Base-by-base conservation (phyloP, 345 rosid species). In the thale cress (Arabidopsis thaliana) region DNA sequence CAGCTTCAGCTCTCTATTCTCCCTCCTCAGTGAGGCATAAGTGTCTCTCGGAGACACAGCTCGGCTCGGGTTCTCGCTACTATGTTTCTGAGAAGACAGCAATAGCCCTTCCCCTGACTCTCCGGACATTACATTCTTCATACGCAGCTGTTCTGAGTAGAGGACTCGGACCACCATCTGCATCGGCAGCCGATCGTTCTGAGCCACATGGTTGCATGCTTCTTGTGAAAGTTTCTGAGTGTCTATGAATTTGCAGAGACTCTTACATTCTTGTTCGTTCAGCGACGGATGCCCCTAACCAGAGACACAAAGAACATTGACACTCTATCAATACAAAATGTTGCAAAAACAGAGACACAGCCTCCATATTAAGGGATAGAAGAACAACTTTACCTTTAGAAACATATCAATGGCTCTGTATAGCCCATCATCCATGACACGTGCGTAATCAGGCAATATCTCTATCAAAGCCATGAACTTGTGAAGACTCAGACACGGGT, bases 1-100 rank as follows among this genome's bases (percentile, higher is more conserved):
- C 8, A 92, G 93, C 80, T 89, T 95, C 78, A 95, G 85, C 73
- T 95, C 99, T 40, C 93, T 79, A 84, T 95, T 95, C 86, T 95
- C 99, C 83, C 99, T 80, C 80, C 99, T 83, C 69, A 95, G 86
- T 2, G 93, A 92, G 32, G 99, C 97, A 6, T 92, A 95, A 45
- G 87, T 90, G 74, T 95, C 97, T 76, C 97, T 81, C 0, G 99
- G 99, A 0, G 99, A 95, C 40, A 90, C 51, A 41, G 51, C 67
- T 62, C 90, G 45, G 91, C 93, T 67, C 90, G 92, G 46, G 7
- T 84, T 82, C 34, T 93, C 89, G 1, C 71, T 64, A 56, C 77
- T 73, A 61, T 88, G 79, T 42, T 63, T 73, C 45, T 73, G 77
- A 38, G 71, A 93, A 48, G 96, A 91, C 24, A 81, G 68, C 41